Percentiles rank a stretch among this genome's conserved stretches.
These are phyloP conservation scores for Cutaneotrichosporon cavernicola DNA, from an alignment of 1,284 basidiomycete genomes.

Conservation along the genomic window DNA sequence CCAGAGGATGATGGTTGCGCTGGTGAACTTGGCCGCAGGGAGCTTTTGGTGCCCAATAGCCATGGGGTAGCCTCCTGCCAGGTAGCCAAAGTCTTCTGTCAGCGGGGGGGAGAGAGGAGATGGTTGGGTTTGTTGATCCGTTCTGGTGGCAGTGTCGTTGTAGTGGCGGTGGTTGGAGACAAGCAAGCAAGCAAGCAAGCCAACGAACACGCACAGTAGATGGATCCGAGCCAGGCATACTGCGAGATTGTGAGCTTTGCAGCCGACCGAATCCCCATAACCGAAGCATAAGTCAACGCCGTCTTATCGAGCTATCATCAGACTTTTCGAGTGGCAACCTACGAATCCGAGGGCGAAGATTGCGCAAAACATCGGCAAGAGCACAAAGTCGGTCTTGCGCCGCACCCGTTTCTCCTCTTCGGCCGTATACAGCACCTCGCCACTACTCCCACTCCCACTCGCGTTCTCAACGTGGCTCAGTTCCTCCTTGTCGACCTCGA, in stretches of 20 bases:
- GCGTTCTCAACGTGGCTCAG: not conserved
- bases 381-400: slow-evolving; percentile 9
- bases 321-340: too few relatives aligned
- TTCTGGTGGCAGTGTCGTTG: too few relatives aligned
- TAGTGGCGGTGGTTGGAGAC: too few relatives aligned
- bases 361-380: slow-evolving; percentile 11
- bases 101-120: not conserved
- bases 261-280: slow-evolving; percentile 18
- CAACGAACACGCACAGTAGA: slow-evolving; percentile 25
- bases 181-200: too few relatives aligned
- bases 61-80: slow-evolving; percentile 31
- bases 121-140: too few relatives aligned
- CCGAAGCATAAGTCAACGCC: slow-evolving; percentile 16
- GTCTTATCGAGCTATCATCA: slow-evolving; percentile 20
- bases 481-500: not conserved
- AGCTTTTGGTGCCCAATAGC: slow-evolving; percentile 28
- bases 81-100: slow-evolving; percentile 26
- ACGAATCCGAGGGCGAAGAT: slow-evolving; percentile 8
- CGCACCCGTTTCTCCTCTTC: slow-evolving; percentile 9
- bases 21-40: slow-evolving; percentile 22
- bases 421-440: not conserved
- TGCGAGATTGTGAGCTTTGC: slow-evolving; percentile 15
- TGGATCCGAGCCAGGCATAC: slow-evolving; percentile 27
- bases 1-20: slow-evolving; percentile 23
- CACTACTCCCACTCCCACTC: not conserved